Conservation (phyloP, 2,329 filamentous ascomycete genomes). For the Shiraia sp. region DNA sequence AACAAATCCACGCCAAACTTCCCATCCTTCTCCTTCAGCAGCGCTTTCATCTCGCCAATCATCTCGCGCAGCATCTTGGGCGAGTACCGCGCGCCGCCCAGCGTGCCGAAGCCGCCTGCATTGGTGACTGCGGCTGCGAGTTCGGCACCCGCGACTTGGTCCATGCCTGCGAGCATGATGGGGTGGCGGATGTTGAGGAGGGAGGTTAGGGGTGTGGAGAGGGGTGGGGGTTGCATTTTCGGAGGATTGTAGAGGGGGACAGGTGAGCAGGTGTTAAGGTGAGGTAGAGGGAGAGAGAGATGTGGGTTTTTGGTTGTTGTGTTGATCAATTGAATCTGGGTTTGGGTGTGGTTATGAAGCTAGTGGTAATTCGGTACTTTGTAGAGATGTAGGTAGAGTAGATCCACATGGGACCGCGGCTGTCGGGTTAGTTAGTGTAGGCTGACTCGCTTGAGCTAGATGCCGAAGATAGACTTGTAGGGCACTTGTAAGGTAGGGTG, state of each 20-base stretch:
- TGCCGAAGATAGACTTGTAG: too few species aligned
- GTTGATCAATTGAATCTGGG: too few species aligned
- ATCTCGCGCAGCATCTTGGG: slow-evolving; percentile 31
- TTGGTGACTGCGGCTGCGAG: slow-evolving; percentile 32
- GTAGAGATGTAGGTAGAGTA: not conserved
- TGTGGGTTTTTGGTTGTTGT: not conserved
- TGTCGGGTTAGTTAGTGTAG: slow-evolving; percentile 1
- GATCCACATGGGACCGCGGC: slow-evolving; percentile 4
- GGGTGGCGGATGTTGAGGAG: slow-evolving; percentile 27
- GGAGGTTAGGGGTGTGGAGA: slow-evolving; percentile 24
- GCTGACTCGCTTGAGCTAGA: slow-evolving; percentile 5
- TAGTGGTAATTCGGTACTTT: too few species aligned
- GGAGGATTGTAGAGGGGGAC: not conserved
- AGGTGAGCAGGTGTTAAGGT: slow-evolving; percentile 2
- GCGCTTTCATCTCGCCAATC: slow-evolving; percentile 30
- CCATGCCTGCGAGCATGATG: slow-evolving; percentile 36
- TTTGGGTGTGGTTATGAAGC: too few species aligned
- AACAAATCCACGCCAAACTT: slow-evolving; percentile 44
- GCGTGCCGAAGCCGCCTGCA: slow-evolving; percentile 29
- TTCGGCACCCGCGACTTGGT: slow-evolving; percentile 22
- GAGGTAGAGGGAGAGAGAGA: not conserved
- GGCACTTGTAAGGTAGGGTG: too few species aligned
- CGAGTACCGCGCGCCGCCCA: slow-evolving; percentile 29
- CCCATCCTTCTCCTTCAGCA: slow-evolving; percentile 23
- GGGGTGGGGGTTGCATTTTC: slow-evolving; percentile 11